A percentile compares a stretch with the other conserved stretches of the same genome.
These are phyloP conservation scores for Podaxis pistillaris DNA, from an alignment of 768 basidiomycete species.

Conservation along the genomic window DNA sequence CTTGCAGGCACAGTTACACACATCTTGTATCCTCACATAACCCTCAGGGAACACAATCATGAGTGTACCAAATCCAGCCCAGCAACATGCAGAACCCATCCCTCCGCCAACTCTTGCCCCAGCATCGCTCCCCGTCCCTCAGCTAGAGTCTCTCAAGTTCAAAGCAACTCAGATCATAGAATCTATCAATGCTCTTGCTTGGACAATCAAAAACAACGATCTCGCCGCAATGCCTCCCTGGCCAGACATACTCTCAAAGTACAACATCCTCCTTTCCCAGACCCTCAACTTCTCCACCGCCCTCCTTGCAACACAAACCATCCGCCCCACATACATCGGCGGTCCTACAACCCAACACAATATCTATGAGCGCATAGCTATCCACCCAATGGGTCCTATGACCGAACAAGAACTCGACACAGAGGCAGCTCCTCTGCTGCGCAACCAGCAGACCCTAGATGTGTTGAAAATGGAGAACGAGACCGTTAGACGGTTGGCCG, in stretches of 20 bases:
- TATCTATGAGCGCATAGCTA: conserved; percentile 60
- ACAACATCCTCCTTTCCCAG: conserved; percentile 81
- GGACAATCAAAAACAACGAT: conserved; percentile 59
- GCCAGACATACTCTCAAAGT: conserved; percentile 86
- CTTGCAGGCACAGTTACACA: neutral
- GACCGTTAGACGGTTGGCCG: conserved; percentile 66
- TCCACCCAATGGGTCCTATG: conserved; percentile 61
- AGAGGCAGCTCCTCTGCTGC: conserved; percentile 69
- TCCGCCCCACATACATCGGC: conserved; percentile 1
- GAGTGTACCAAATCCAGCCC: neutral
- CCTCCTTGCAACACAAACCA: conserved; percentile 35
- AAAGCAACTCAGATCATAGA: conserved; percentile 80
- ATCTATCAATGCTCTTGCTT: conserved; percentile 63
- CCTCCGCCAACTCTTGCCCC: conserved; percentile 14
- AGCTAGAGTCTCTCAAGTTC: conserved; percentile 75
- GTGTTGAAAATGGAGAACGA: conserved; percentile 71
- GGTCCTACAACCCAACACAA: conserved; percentile 30
- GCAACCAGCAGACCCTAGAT: conserved; percentile 78
- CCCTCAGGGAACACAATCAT: neutral
- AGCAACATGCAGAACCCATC: neutral
- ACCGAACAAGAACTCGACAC: conserved; percentile 69
- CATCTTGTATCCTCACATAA: neutral
- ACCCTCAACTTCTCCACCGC: conserved; percentile 74
- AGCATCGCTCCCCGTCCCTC: conserved; percentile 53
- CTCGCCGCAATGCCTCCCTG: conserved; percentile 69